Base-by-base conservation (phyloP, 1,284 basidiomycete genomes). In the Sporisorium reilianum region DNA sequence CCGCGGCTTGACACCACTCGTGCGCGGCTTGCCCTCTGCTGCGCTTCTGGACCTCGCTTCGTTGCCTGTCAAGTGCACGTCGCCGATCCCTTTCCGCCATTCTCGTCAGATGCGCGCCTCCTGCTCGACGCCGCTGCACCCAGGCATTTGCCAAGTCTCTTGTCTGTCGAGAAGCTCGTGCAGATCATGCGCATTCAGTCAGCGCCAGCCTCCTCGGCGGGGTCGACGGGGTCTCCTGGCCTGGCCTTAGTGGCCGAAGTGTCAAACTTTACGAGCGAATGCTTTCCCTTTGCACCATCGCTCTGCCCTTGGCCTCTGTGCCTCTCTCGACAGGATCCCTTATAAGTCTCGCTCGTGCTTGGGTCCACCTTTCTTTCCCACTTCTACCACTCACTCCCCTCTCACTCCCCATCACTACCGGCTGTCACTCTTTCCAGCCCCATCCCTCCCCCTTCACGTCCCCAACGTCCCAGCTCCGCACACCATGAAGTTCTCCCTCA, bases 351-450 rank as follows among this genome's bases (percentile, higher is more conserved):
- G 16, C 48, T 53, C 23, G 30, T 34, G 22, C 20, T 20, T 9
- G 28, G 28, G 22, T 12, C 34, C 3, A 25, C n/a, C 51, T 25
- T 30, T 45, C 45, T 28, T 42, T 36, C 53, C 48, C 23, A 26
- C n/a, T n/a, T 52, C 38, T 36, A 23, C 46, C 45, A 28, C 51
- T 32, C 55, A 18, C 66, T 55, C 59, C 32, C 30, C 58, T 45
- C 55, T 58, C 53, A 22, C 42, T 26, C 10, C 40, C 30, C 45
- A 10, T 28, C 48, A 12, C 41, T 10, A 30, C 53, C 36, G 68
- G 63, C 63, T 64, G 68, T 58, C 62, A 71, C 63, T 71, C 68
- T 62, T 71, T 71, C 68, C 68, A 62, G 62, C 68, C 55, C 44
- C 34, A n/a, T 28, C 18, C 25, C 55, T 45, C 49, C 30, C 25